A percentile compares a stretch with the other conserved stretches of the same genome.
Conservation (phyloP, 495 filamentous ascomycete species). For the Thermochaetoides thermophila region DNA sequence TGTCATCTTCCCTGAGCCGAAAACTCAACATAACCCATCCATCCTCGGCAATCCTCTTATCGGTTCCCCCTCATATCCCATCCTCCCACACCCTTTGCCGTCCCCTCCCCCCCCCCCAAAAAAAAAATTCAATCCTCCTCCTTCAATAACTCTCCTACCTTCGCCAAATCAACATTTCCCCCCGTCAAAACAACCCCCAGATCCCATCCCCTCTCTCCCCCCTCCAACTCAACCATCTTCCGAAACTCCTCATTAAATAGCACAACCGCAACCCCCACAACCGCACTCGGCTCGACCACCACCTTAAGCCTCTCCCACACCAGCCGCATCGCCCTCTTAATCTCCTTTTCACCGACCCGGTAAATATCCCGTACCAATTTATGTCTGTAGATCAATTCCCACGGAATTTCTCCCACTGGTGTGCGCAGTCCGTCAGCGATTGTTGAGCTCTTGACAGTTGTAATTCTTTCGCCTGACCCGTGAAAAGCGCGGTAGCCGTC, state of each 20-base stretch:
- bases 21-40: too few relatives aligned
- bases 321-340: slow-evolving; percentile 58
- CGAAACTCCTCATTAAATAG: slow-evolving; percentile 80
- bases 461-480: slow-evolving; percentile 42
- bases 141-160: slow-evolving; percentile 48
- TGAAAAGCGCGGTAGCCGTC: slow-evolving; percentile 56
- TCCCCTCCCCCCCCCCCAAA: not conserved
- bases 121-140: slow-evolving; percentile 1
- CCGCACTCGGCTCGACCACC: slow-evolving; percentile 79
- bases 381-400: slow-evolving; percentile 63
- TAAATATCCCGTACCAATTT: slow-evolving; percentile 60
- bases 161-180: slow-evolving; percentile 79
- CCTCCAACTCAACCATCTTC: slow-evolving; percentile 50
- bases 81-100: not conserved
- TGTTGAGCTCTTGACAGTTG: slow-evolving; percentile 56
- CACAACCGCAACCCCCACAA: slow-evolving; percentile 68
- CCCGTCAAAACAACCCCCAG: slow-evolving; percentile 77
- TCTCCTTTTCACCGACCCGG: slow-evolving; percentile 69
- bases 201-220: slow-evolving; percentile 66
- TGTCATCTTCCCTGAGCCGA: too few relatives aligned
- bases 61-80: not conserved
- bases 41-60: not conserved
- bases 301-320: slow-evolving; percentile 86
- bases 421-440: slow-evolving; percentile 86
- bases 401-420: slow-evolving; percentile 63